Evolutionary conservation across 768 basidiomycete species (phyloP).

Genomic region (Suillus alpinus): DNA sequence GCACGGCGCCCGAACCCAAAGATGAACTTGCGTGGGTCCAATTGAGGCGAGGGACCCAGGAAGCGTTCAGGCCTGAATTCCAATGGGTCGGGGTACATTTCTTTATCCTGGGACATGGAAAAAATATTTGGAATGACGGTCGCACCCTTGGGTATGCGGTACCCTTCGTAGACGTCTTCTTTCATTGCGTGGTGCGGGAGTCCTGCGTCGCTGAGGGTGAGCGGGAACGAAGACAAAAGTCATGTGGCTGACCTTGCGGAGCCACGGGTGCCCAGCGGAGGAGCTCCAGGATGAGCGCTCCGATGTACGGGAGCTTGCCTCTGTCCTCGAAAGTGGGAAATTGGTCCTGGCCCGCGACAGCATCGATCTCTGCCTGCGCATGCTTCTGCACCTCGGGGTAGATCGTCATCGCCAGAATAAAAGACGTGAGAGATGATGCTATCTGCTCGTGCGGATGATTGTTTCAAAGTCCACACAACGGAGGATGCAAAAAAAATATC

Average conservation of each 20-base stretch:
- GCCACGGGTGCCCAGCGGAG: slow-evolving; percentile 20
- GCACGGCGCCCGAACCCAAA: slow-evolving; percentile 17
- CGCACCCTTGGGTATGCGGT: not conserved
- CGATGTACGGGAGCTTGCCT: slow-evolving; percentile 23
- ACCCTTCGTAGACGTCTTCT: slow-evolving; percentile 19
- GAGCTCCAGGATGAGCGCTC: slow-evolving; percentile 22
- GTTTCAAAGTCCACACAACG: not conserved
- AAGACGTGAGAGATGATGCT: not conserved
- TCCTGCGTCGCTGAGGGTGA: not conserved
- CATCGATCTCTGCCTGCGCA: slow-evolving; percentile 26
- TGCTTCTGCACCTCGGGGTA: slow-evolving; percentile 24
- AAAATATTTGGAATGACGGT: not conserved
- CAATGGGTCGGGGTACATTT: slow-evolving; percentile 45
- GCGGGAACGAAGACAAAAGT: too few relatives aligned
- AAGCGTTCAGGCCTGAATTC: slow-evolving; percentile 47
- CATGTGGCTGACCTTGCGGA: not conserved
- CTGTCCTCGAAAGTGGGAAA: slow-evolving; percentile 24
- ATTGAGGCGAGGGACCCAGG: slow-evolving; percentile 21
- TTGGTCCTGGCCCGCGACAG: slow-evolving; percentile 19
- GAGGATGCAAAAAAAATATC: not conserved
- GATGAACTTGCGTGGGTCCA: slow-evolving; percentile 9
- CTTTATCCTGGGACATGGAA: slow-evolving; percentile 9
- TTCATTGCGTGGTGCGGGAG: not conserved
- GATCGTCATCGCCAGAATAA: slow-evolving; percentile 28
- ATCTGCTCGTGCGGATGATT: not conserved